Base-by-base conservation (phyloP, 805 yeast species). In the Priceomyces melissophilus region DNA sequence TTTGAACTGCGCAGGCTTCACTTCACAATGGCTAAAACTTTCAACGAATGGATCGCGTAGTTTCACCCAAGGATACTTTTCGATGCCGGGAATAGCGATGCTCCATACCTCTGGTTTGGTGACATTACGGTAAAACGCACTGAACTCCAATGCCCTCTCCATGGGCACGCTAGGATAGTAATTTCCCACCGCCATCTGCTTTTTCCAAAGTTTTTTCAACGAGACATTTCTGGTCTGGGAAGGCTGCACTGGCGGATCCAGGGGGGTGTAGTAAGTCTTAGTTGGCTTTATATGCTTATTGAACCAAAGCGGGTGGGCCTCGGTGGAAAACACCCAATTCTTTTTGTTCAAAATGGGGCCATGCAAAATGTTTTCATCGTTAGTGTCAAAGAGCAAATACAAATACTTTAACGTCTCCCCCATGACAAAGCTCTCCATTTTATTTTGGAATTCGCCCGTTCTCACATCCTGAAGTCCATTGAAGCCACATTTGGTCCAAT, bases 401-500 rank as follows among this genome's bases (percentile, higher is more conserved):
- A 90, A 64, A 55, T 90, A 90, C 62, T 90, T 90, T 43, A 87
- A 69, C 1, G 95, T 86, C 57, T 90, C 98, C 43, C 95, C 81
- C 45, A 90, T 57, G 4, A 87, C 95, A 69, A 90, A 90, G 4
- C 93, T 79, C 55, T 90, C 98, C 96, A 89, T 89, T 40, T 96
- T 69, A 60, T 89, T 82, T 49, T 87, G 90, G 40, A 63, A 60
- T 38, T 67, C 61, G 1, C 86, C 86, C 0, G 78, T 74, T 13
- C 81, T 60, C 1, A 90, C 68, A 53, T 90, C 84, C 46, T 80
- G 83, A 11, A 78, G 57, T 0, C 96, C 96, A 5, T 85, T 76
- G 56, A 86, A 84, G 2, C 98, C 98, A 67, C 97, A 90, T 1
- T 69, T 62, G 1, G 80, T 75, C 44, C 65, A 70, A 57, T 75